phyloP scores from a whole-genome alignment of 2,329 filamentous ascomycete species.

The Stagonosporopsis chrysanthemi region DNA sequence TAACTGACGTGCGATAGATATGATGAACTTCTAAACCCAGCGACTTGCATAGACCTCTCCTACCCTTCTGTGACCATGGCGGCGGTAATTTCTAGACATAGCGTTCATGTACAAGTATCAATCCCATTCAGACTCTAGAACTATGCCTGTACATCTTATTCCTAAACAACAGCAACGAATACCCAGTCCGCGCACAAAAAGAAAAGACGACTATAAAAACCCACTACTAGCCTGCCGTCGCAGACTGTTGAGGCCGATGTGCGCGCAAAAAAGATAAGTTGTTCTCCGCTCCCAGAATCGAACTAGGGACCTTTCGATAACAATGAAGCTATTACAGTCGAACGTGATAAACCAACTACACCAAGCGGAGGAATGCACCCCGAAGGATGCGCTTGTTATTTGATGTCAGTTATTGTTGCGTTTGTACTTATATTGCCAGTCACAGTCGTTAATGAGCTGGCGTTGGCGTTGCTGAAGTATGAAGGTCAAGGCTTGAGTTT shows the following conservation, averaged over 20 bases:
- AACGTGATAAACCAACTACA: slow-evolving; percentile 25
- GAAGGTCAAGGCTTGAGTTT: not conserved
- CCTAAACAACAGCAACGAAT: not conserved
- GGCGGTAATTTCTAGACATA: slow-evolving; percentile 5
- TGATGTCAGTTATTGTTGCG: not conserved
- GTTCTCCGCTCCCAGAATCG: slow-evolving; percentile 21
- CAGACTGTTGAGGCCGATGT: not conserved
- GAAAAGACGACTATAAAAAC: not conserved
- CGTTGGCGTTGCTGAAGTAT: too few relatives aligned
- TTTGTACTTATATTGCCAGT: not conserved
- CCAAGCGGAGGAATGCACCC: slow-evolving; percentile 18
- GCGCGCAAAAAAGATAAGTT: not conserved
- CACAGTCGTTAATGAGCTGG: too few relatives aligned
- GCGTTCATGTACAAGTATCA: slow-evolving; percentile 6
- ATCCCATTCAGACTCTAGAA: not conserved
- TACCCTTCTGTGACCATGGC: slow-evolving; percentile 4
- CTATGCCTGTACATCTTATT: not conserved
- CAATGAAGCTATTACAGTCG: slow-evolving; percentile 23
- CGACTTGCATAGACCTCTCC: slow-evolving; percentile 10
- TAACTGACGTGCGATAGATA: slow-evolving; percentile 27
- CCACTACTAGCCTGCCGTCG: too few relatives aligned
- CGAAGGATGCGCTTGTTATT: slow-evolving; percentile 11
- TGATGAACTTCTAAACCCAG: slow-evolving; percentile 43
- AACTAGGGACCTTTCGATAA: slow-evolving; percentile 25
- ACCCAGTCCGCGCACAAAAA: not conserved